Conservation (phyloP, 352 stramenopile species). For the Phytophthora pseudosyringae region DNA sequence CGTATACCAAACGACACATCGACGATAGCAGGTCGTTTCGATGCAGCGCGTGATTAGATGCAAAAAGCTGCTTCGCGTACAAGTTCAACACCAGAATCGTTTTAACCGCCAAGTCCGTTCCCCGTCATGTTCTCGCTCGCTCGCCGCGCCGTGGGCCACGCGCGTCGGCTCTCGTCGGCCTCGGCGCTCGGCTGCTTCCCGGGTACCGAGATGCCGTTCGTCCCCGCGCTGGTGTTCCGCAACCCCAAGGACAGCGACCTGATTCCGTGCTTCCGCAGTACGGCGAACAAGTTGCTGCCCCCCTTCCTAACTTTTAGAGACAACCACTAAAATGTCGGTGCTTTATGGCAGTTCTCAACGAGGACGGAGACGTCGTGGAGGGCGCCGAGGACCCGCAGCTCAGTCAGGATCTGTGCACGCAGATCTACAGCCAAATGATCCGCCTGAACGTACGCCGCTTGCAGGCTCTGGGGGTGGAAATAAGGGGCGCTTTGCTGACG, state of each 20-base stretch:
- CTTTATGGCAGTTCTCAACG: slow-evolving; percentile 76
- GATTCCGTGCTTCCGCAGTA: slow-evolving; percentile 92
- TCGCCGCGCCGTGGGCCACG: slow-evolving; percentile 6
- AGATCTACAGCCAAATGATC: slow-evolving; percentile 91
- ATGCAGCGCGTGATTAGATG: slow-evolving; percentile 48
- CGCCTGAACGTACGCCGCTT: slow-evolving; percentile 70
- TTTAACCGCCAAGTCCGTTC: slow-evolving; percentile 1
- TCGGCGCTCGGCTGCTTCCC: slow-evolving; percentile 62
- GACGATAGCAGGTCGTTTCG: slow-evolving; percentile 10
- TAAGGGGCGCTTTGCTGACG: neutral
- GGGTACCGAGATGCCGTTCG: slow-evolving; percentile 89
- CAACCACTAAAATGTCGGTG: slow-evolving; percentile 3
- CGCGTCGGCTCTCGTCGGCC: slow-evolving; percentile 19
- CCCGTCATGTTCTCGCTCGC: slow-evolving; percentile 31
- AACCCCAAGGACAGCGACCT: slow-evolving; percentile 83
- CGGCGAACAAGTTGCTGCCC: slow-evolving; percentile 1
- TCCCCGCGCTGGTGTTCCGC: slow-evolving; percentile 87
- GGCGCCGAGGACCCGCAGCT: slow-evolving; percentile 80
- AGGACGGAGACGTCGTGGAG: slow-evolving; percentile 79
- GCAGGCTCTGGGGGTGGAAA: neutral
- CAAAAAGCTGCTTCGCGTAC: slow-evolving; percentile 13
- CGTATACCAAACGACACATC: slow-evolving; percentile 17
- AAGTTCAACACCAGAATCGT: slow-evolving; percentile 32
- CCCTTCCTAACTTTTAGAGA: neutral
- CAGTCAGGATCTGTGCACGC: slow-evolving; percentile 72